phyloP scores from a whole-genome alignment of 1,284 basidiomycete genomes.

The Puccinia triticina region DNA sequence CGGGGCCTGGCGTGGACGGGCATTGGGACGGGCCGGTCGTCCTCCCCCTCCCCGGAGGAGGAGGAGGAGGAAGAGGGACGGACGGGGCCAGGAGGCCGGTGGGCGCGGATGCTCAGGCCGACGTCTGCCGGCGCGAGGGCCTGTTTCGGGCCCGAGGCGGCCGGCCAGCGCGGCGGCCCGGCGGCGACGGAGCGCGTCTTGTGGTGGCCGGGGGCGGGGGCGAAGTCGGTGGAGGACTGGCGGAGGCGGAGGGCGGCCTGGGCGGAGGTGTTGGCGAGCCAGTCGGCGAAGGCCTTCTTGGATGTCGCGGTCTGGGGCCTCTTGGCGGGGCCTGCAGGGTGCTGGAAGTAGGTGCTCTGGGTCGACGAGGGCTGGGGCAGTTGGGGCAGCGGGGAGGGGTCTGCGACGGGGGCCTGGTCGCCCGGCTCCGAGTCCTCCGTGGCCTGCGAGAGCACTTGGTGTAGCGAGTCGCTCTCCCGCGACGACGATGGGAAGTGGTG shows the following conservation, averaged over 20 bases:
- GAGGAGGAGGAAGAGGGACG: too few species aligned
- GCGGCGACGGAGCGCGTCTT: neutral
- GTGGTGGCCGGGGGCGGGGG: neutral
- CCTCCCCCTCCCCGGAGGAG: too few species aligned
- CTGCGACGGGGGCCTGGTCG: neutral
- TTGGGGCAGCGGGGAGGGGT: neutral
- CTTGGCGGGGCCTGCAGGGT: neutral
- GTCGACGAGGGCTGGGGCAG: neutral
- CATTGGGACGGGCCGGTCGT: too few species aligned
- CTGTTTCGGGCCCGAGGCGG: too few species aligned
- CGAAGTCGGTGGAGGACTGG: neutral
- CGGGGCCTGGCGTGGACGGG: too few species aligned
- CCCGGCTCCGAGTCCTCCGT: slow-evolving; percentile 16
- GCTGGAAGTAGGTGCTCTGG: neutral
- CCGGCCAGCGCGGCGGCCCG: too few species aligned
- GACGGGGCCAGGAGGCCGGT: too few species aligned
- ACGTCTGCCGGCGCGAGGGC: too few species aligned
- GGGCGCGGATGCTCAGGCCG: too few species aligned
- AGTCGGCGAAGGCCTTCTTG: slow-evolving; percentile 21
- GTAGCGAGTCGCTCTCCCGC: slow-evolving; percentile 16
- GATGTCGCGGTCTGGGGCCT: neutral
- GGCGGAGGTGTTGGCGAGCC: slow-evolving; percentile 10
- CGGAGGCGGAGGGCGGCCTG: neutral
- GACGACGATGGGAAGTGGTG: slow-evolving; percentile 5
- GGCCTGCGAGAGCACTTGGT: slow-evolving; percentile 1